Evolutionary conservation across 2,329 filamentous ascomycete genomes (phyloP), one percentile per base, ranked within the genome.

Genomic region (Colletotrichum magnum): DNA sequence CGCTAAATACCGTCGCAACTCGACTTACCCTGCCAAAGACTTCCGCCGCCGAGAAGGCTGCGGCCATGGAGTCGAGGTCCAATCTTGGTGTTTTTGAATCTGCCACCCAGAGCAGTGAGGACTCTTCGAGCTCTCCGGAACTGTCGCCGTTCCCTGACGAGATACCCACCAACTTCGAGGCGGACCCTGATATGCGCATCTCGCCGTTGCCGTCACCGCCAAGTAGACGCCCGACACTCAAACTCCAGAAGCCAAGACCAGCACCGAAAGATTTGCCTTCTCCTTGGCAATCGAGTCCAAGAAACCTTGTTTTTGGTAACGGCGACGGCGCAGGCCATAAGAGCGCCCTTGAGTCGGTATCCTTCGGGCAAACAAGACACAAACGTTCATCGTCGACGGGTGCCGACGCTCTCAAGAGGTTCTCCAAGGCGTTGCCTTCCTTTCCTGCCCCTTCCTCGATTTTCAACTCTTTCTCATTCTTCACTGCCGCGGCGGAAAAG

Each of bases 401-500:
- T 15, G 83, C 87, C 41, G 88, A 90, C 63, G 86, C 88, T 5
- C 75, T 91, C 28, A 89, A 84, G 75, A 86, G 83, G 71, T 76
- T 91, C 51, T 87, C 86, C 51, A 88, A 86, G 69, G 87, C 84
- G 0, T 75, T 90, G 9, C 87, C 88, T 2, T 89, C 87, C 6
- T 80, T 89, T 41, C 71, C 71, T 6, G 69, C 62, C 16, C 65
- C 71, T 13, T 60, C 69, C 6, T 58, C 53, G 45, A 64, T 72
- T 16, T 71, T 71, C 21, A 72, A 71, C 32, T 71, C 69, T 1
- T 56, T 71, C 21, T 71, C 70, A 1, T 70, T 71, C 32, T 72
- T 71, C 43, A 69, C 64, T 13, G 69, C 69, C 4, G 69, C 68
- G 6, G 68, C 70, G 5, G 64, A 71, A 50, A 70, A 58, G 18